A percentile compares a stretch with the other conserved stretches of the same genome.
These are phyloP conservation scores for Phoenix roebelenii DNA, from an alignment of 176 grass and related monocot genomes.

Conservation along the genomic window DNA sequence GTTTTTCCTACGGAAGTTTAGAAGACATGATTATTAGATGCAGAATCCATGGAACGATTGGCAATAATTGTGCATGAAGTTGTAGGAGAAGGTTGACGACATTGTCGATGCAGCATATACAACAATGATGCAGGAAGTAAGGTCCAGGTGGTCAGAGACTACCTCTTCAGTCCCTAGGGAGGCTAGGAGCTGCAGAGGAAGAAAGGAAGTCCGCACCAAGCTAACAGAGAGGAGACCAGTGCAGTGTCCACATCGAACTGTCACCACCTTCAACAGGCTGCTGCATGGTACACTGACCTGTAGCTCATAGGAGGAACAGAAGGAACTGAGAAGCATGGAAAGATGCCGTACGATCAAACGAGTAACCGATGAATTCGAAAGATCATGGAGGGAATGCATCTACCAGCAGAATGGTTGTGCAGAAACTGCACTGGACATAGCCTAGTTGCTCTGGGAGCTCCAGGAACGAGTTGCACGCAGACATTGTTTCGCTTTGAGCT, in stretches of 20 bases:
- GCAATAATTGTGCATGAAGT: no score
- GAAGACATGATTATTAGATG: no score
- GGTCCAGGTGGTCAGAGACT: no score
- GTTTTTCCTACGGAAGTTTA: slow-evolving; percentile 5
- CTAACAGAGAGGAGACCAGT: slow-evolving; percentile 43
- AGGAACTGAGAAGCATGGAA: no score
- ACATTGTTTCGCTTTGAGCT: slow-evolving; percentile 10
- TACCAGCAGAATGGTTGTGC: slow-evolving; percentile 49
- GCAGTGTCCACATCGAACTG: slow-evolving; percentile 61
- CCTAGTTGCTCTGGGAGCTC: slow-evolving; percentile 47
- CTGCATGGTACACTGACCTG: slow-evolving; percentile 57
- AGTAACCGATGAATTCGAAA: no score
- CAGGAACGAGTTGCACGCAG: slow-evolving; percentile 18
- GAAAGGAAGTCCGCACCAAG: slow-evolving; percentile 20
- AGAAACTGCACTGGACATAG: slow-evolving; percentile 59
- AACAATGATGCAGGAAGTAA: no score
- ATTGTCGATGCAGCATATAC: no score
- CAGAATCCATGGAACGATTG: no score
- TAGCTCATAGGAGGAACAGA: no score
- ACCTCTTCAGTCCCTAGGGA: slow-evolving; percentile 1
- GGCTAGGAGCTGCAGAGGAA: slow-evolving; percentile 29
- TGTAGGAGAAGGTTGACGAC: no score
- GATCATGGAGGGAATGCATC: no score
- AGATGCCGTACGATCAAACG: no score
- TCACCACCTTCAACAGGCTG: slow-evolving; percentile 40